These are phyloP conservation scores for Pseudisothecium myosuroides DNA, from an alignment of 225 moss, liverwort and hornwort species.

Conservation along the genomic window DNA sequence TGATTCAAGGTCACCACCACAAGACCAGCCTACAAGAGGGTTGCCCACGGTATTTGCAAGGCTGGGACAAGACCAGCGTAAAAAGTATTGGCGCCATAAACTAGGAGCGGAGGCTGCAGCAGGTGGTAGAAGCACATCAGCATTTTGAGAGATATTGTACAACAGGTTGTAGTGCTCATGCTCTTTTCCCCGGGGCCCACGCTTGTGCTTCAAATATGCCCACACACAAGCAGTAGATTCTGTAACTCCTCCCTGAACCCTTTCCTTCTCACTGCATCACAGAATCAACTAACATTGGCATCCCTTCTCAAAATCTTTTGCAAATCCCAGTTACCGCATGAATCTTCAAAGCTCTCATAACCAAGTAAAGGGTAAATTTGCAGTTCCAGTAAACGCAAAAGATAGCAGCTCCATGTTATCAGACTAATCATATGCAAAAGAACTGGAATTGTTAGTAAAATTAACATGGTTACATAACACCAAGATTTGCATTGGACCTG, in stretches of 20 bases:
- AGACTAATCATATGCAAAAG: not conserved
- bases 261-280: slow-evolving; percentile 82
- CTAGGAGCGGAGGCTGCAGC: slow-evolving; percentile 85
- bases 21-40: slow-evolving; percentile 53
- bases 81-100: slow-evolving; percentile 84
- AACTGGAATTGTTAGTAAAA: not conserved
- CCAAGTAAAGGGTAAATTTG: not conserved
- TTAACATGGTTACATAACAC: not conserved
- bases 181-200: slow-evolving; percentile 43
- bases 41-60: slow-evolving; percentile 52
- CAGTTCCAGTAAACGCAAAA: not conserved
- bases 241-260: slow-evolving; percentile 54
- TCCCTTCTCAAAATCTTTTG: not conserved
- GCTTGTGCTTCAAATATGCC: slow-evolving; percentile 65
- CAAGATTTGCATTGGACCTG: slow-evolving; percentile 28
- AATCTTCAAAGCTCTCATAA: not conserved
- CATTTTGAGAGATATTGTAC: slow-evolving; percentile 48
- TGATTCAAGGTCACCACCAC: slow-evolving; percentile 78
- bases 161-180: slow-evolving; percentile 86
- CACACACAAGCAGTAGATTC: slow-evolving; percentile 72
- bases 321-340: not conserved
- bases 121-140: slow-evolving; percentile 78
- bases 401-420: not conserved
- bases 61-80: slow-evolving; percentile 94
- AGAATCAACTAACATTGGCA: not conserved